Percentiles rank a stretch among this genome's conserved stretches.
Evolutionary conservation across 1,139 yeast genomes (phyloP).

Genomic region (Nakaseomyces delphensis): DNA sequence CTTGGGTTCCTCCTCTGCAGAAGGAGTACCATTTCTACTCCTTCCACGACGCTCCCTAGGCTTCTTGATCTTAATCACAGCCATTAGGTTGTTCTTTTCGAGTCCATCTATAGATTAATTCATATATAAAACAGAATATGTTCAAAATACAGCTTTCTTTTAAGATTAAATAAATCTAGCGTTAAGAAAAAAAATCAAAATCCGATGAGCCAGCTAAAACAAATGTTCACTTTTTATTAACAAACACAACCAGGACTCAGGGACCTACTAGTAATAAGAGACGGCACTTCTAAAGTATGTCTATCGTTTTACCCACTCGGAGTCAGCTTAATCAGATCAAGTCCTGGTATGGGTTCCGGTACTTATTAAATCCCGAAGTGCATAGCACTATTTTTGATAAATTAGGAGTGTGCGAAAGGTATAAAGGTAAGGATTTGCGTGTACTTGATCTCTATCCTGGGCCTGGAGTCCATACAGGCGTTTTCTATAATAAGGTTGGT

Average conservation of each 20-base stretch:
- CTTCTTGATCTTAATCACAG: slow-evolving; percentile 29
- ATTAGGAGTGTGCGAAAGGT: slow-evolving; percentile 33
- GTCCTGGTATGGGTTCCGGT: slow-evolving; percentile 26
- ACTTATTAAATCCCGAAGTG: slow-evolving; percentile 29
- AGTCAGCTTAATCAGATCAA: slow-evolving; percentile 15
- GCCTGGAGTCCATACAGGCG: slow-evolving; percentile 42
- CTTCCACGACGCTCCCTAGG: slow-evolving; percentile 17
- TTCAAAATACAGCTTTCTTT: background rate
- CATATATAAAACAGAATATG: too few species aligned
- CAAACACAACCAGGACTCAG: too few species aligned
- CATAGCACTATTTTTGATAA: slow-evolving; percentile 21
- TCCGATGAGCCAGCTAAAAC: too few species aligned
- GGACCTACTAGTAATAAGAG: too few species aligned
- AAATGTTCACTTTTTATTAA: too few species aligned
- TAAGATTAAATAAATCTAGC: background rate
- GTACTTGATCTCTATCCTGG: slow-evolving; percentile 62
- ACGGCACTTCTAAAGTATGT: too few species aligned
- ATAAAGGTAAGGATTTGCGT: slow-evolving; percentile 39
- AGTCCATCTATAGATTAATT: too few species aligned
- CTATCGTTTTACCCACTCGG: slow-evolving; percentile 11
- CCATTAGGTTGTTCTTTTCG: slow-evolving; percentile 19
- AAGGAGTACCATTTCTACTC: slow-evolving; percentile 8
- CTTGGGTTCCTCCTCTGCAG: slow-evolving; percentile 16
- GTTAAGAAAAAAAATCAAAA: too few species aligned
- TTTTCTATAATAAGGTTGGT: slow-evolving; percentile 44